Percentiles rank a stretch among this genome's conserved stretches.
These are phyloP conservation scores for Rehmannia glutinosa DNA, from an alignment of 257 asterid species.

Conservation along the genomic window DNA sequence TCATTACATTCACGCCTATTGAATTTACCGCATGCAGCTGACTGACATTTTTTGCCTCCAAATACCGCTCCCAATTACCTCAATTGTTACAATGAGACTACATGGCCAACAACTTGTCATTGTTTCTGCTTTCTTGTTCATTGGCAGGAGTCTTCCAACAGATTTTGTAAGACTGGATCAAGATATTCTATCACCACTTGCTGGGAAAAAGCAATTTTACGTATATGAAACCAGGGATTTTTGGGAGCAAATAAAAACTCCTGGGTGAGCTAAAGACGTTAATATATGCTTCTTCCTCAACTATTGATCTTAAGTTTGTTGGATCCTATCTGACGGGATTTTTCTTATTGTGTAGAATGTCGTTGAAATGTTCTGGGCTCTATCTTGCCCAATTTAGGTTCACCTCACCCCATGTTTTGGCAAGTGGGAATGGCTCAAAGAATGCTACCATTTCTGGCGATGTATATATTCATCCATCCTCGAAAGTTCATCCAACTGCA, in stretches of 20 bases:
- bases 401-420: slow-evolving; percentile 57
- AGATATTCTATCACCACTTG: slow-evolving; percentile 69
- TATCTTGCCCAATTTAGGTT: slow-evolving; percentile 59
- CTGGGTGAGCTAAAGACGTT: slow-evolving; percentile 42
- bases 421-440: slow-evolving; percentile 51
- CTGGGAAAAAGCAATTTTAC: slow-evolving; percentile 66
- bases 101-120: background rate
- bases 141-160: slow-evolving; percentile 55
- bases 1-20: too few species aligned
- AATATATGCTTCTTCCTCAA: background rate
- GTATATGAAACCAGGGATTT: slow-evolving; percentile 67
- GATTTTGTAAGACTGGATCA: slow-evolving; percentile 80
- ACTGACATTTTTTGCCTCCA: too few species aligned
- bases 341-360: slow-evolving; percentile 44
- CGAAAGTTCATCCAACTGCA: slow-evolving; percentile 74
- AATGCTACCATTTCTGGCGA: slow-evolving; percentile 47
- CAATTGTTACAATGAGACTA: too few species aligned
- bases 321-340: background rate
- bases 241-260: slow-evolving; percentile 79
- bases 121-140: background rate
- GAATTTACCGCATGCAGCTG: too few species aligned
- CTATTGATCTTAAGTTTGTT: background rate
- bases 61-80: too few species aligned
- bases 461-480: slow-evolving; percentile 69
- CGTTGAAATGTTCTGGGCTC: slow-evolving; percentile 57